Percentiles rank a stretch among this genome's conserved stretches.
These are phyloP conservation scores for Hanseniaspora uvarum DNA, from an alignment of 1,139 yeast genomes.

Conservation along the genomic window DNA sequence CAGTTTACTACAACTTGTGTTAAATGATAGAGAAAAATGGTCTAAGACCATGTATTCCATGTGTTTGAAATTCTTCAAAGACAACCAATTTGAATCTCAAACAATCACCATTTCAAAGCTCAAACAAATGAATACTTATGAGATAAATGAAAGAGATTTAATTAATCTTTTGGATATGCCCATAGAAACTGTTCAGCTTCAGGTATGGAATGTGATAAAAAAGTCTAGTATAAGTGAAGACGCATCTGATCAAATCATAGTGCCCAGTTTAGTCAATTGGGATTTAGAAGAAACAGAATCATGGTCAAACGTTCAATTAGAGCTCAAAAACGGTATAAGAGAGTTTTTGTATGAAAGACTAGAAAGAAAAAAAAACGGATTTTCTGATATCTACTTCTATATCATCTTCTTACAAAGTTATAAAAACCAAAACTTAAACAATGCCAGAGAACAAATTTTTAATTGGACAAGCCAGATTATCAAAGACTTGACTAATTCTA, in stretches of 20 bases:
- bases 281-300: conserved; percentile 11
- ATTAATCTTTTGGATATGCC: conserved; percentile 17
- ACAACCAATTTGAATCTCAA: conserved; percentile 16
- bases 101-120: conserved; percentile 10
- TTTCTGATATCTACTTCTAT: conserved; percentile 11
- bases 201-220: conserved; percentile 14
- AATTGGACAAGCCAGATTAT: conserved; percentile 2
- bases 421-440: conserved; percentile 5
- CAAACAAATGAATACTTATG: conserved; percentile 8
- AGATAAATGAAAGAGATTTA: conserved; percentile 10
- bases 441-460: conserved; percentile 6
- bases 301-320: conserved; percentile 7
- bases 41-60: conserved; percentile 6
- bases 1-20: background rate
- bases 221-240: background rate
- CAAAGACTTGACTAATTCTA: conserved; percentile 1
- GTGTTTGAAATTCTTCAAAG: conserved; percentile 7
- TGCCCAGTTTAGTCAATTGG: conserved; percentile 10
- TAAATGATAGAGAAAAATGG: conserved; percentile 13
- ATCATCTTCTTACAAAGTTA: conserved; percentile 9
- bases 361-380: conserved; percentile 12
- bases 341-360: conserved; percentile 8
- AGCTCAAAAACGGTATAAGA: conserved; percentile 5
- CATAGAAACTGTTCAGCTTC: conserved; percentile 11
- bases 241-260: background rate